These are phyloP conservation scores for Backusella psychrophila DNA, from an alignment of 192 early-diverging fungal genomes.

Conservation along the genomic window DNA sequence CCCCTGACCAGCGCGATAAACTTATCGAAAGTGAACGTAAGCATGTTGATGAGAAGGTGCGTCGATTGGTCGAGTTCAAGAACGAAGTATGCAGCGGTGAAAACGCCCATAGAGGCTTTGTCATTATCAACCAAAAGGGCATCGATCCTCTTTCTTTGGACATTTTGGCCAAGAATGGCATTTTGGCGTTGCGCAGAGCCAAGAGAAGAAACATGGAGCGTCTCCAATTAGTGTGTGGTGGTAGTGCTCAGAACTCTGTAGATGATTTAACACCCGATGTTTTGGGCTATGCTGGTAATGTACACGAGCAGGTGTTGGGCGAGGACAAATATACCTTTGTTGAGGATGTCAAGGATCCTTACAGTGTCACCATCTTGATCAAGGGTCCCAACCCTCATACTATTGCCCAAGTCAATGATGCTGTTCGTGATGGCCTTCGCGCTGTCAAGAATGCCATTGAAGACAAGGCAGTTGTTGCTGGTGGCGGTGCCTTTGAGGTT, in stretches of 20 bases:
- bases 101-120: conserved; percentile 84
- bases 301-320: conserved; percentile 93
- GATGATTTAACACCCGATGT: conserved; percentile 87
- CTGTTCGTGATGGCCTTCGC: conserved; percentile 95
- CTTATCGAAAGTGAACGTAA: conserved; percentile 96
- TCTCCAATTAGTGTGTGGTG: conserved; percentile 93
- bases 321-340: conserved; percentile 99
- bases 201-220: conserved; percentile 99
- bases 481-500: conserved; percentile 96
- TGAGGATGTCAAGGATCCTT: conserved; percentile 90
- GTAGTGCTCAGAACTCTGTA: conserved; percentile 95
- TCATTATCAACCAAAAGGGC: conserved; percentile 99
- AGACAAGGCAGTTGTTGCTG: conserved; percentile 85
- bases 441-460: conserved; percentile 99
- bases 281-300: conserved; percentile 87
- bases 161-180: conserved; percentile 92
- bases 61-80: conserved; percentile 96
- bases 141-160: conserved; percentile 98
- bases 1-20: conserved; percentile 97
- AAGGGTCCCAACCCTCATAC: conserved; percentile 95
- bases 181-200: conserved; percentile 92
- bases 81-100: conserved; percentile 86
- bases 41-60: conserved; percentile 92
- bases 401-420: conserved; percentile 94
- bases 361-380: conserved; percentile 90